phyloP scores from a whole-genome alignment of 2,329 filamentous ascomycete species.

The Trichophaea hybrida region DNA sequence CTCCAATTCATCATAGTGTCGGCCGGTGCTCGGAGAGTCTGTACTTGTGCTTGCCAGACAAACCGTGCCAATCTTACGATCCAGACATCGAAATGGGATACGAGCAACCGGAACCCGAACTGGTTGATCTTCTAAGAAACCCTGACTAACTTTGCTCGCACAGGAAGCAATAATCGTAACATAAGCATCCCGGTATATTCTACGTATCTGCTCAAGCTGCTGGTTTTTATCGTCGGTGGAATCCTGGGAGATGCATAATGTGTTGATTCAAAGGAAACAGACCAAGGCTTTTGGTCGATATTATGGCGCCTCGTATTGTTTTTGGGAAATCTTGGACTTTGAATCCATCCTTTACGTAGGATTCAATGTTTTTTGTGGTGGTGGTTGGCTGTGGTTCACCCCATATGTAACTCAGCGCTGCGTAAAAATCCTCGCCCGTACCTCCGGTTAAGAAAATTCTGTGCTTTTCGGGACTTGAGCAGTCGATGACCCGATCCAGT shows the following conservation, averaged over 20 bases:
- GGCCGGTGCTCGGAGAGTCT: not conserved
- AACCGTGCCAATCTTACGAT: not conserved
- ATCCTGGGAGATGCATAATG: conserved; percentile 30
- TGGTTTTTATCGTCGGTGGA: conserved; percentile 24
- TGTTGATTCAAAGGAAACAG: conserved; percentile 30
- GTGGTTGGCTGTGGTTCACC: not conserved
- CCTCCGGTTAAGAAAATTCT: not conserved
- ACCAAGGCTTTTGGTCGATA: conserved; percentile 23
- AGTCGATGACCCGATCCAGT: conserved; percentile 1
- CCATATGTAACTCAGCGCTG: conserved; percentile 3
- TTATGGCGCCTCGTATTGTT: conserved; percentile 24
- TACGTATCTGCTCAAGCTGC: conserved; percentile 25
- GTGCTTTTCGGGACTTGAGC: not conserved
- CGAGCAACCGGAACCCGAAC: not conserved
- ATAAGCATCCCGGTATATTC: conserved; percentile 25
- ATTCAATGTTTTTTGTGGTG: not conserved
- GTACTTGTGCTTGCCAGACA: not conserved
- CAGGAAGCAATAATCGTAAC: conserved; percentile 24
- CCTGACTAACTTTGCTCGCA: not conserved
- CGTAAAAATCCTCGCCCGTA: not conserved
- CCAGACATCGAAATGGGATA: not conserved
- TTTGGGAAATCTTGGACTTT: not conserved
- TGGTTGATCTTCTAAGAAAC: not conserved
- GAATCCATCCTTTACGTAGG: not conserved
- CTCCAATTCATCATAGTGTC: not conserved